Conservation (phyloP, 495 filamentous ascomycete species). For the Astrothelium macrocarpum region DNA sequence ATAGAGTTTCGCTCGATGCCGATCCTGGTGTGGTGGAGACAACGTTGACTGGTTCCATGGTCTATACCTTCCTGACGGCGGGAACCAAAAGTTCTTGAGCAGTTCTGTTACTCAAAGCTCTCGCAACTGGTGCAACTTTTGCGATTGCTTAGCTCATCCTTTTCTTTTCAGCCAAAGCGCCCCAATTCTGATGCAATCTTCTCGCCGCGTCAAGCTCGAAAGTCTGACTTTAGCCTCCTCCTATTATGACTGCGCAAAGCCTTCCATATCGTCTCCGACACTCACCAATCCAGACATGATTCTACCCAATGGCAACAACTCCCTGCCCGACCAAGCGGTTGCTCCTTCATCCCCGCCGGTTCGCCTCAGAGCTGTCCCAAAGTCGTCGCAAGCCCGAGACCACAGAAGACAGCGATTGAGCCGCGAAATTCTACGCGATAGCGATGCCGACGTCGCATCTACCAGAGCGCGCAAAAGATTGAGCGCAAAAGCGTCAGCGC, state of each 20-base stretch:
- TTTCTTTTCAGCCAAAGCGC: background rate
- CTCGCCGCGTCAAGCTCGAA: background rate
- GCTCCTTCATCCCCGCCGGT: constrained; percentile 10
- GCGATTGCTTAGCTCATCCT: background rate
- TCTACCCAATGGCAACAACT: constrained; percentile 48
- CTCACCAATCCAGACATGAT: constrained; percentile 95
- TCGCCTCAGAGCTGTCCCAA: background rate
- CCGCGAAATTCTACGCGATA: background rate
- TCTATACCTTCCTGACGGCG: too few relatives aligned
- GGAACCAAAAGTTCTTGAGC: too few relatives aligned
- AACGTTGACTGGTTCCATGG: too few relatives aligned
- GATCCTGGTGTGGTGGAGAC: too few relatives aligned
- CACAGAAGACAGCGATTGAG: constrained; percentile 6
- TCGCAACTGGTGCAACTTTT: too few relatives aligned
- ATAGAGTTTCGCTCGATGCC: too few relatives aligned
- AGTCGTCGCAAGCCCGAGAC: background rate
- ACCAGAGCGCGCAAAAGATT: background rate
- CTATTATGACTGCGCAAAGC: background rate
- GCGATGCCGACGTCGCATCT: background rate
- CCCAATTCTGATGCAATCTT: background rate
- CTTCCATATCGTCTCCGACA: constrained; percentile 57
- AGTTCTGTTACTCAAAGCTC: too few relatives aligned
- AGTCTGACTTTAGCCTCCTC: background rate
- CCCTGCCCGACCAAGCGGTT: constrained; percentile 19
- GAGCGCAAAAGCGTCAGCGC: constrained; percentile 1